phyloP scores from a whole-genome alignment of 2,329 filamentous ascomycete species.

The Paradendryphiella salina region DNA sequence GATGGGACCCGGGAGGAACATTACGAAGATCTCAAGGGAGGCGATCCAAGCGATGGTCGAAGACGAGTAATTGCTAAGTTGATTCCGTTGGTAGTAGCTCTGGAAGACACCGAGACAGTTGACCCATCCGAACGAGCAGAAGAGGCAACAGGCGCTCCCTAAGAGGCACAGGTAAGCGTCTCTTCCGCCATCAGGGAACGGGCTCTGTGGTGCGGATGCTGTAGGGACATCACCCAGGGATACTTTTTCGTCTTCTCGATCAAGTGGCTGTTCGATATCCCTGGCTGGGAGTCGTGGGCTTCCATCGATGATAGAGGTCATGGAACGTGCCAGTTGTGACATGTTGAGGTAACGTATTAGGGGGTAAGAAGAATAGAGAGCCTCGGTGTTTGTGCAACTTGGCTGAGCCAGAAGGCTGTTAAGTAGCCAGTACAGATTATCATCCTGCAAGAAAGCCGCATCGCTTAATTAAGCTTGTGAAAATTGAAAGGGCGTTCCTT shows the following conservation, averaged over 20 bases:
- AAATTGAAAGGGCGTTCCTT: no score
- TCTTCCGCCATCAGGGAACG: conserved; percentile 46
- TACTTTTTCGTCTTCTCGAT: conserved; percentile 18
- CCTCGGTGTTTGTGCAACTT: no score
- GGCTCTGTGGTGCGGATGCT: conserved; percentile 21
- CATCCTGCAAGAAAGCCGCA: no score
- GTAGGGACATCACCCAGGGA: background rate
- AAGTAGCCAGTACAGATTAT: no score
- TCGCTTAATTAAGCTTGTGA: no score
- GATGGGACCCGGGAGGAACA: conserved; percentile 61
- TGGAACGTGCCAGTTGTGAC: no score
- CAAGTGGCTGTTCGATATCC: conserved; percentile 23
- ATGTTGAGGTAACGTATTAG: no score
- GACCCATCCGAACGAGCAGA: conserved; percentile 50
- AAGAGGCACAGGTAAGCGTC: conserved; percentile 42
- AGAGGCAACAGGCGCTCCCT: conserved; percentile 34
- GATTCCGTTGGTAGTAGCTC: conserved; percentile 52
- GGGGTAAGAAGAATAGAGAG: no score
- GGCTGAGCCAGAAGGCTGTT: no score
- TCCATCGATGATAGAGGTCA: no score
- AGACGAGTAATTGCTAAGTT: conserved; percentile 46
- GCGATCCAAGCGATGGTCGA: conserved; percentile 54
- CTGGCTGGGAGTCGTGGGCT: no score
- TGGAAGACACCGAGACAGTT: conserved; percentile 53
- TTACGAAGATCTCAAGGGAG: conserved; percentile 51